These are phyloP conservation scores for Oenanthe javanica DNA, from an alignment of 140 eudicot species.

Conservation along the genomic window DNA sequence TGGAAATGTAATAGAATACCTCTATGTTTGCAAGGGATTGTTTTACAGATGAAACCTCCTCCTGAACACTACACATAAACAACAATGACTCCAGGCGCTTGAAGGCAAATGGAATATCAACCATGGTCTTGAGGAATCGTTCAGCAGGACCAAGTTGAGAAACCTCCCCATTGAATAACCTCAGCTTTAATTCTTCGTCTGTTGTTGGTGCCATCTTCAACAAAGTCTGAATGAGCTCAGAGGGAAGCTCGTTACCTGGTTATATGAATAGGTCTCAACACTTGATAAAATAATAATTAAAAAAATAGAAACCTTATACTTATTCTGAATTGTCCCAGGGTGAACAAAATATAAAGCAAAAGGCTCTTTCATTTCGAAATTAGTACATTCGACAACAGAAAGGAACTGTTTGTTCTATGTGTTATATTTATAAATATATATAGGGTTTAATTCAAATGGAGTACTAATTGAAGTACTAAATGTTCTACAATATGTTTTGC, in stretches of 20 bases:
- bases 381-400: neutral
- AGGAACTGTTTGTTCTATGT: too few relatives aligned
- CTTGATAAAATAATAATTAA: neutral
- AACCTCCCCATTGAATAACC: slow-evolving; percentile 52
- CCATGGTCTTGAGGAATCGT: slow-evolving; percentile 64
- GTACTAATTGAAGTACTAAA: too few relatives aligned
- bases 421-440: neutral
- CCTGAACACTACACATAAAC: slow-evolving; percentile 58
- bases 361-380: neutral
- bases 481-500: too few relatives aligned
- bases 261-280: neutral
- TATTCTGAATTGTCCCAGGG: neutral
- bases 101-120: slow-evolving; percentile 77
- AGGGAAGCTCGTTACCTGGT: slow-evolving; percentile 74
- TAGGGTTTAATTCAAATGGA: too few relatives aligned
- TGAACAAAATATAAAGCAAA: neutral
- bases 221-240: slow-evolving; percentile 67
- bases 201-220: slow-evolving; percentile 84
- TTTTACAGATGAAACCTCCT: slow-evolving; percentile 48
- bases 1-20: slow-evolving; percentile 29
- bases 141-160: slow-evolving; percentile 79
- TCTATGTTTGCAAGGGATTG: slow-evolving; percentile 60
- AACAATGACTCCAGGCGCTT: slow-evolving; percentile 73
- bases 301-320: neutral
- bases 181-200: slow-evolving; percentile 77